Evolutionary conservation across 169 alveolate genomes (phyloP).

Genomic region (Cyclospora cayetanensis): DNA sequence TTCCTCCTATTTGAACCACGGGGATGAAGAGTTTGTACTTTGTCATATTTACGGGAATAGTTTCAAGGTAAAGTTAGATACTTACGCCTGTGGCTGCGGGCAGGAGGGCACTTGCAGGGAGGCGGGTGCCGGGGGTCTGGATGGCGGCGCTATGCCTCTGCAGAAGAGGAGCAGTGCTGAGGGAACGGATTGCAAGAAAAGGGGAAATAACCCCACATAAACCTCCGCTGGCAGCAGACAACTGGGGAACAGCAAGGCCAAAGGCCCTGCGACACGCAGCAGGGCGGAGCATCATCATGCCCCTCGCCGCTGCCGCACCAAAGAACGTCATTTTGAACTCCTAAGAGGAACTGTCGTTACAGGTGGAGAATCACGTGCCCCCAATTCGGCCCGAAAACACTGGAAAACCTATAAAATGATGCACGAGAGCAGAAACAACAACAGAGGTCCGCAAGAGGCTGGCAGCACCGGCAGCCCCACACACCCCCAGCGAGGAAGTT

Average conservation of each 20-base stretch:
- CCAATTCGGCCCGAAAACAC: too few species aligned
- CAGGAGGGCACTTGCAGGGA: neutral
- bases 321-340: neutral
- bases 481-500: too few species aligned
- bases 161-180: neutral
- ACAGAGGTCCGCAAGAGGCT: too few species aligned
- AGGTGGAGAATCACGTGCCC: too few species aligned
- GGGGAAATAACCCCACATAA: neutral
- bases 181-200: neutral
- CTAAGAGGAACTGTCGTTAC: too few species aligned
- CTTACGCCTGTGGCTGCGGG: neutral
- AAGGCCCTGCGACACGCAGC: conserved; percentile 12
- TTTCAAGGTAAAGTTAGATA: neutral
- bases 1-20: too few species aligned
- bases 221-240: neutral
- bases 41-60: too few species aligned
- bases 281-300: neutral
- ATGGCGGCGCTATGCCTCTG: conserved; percentile 7
- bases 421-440: too few species aligned
- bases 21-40: too few species aligned
- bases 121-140: neutral
- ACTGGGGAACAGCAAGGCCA: neutral
- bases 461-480: too few species aligned
- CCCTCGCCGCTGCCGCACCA: neutral
- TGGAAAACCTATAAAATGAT: too few species aligned